A percentile compares a stretch with the other conserved stretches of the same genome.
These are phyloP conservation scores for Gomphus bonarii DNA, from an alignment of 1,284 basidiomycete genomes.

Conservation along the genomic window DNA sequence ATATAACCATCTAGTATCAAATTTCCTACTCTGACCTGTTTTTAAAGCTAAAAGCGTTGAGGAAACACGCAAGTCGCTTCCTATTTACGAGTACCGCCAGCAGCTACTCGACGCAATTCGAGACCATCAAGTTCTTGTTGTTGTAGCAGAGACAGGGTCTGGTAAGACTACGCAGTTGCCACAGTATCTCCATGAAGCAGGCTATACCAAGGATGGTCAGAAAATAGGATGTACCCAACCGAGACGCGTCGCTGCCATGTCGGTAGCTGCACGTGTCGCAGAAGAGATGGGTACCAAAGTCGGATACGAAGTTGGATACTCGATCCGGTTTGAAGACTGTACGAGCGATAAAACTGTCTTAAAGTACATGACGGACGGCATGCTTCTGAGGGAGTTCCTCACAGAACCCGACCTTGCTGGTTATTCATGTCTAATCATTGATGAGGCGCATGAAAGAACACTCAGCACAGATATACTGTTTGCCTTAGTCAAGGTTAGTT, in stretches of 20 bases:
- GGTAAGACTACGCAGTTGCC: constrained; percentile 98
- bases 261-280: constrained; percentile 95
- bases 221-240: constrained; percentile 98
- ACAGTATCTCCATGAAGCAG: constrained; percentile 96
- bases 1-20: neutral
- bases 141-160: constrained; percentile 90
- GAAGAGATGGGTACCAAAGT: constrained; percentile 97
- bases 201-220: constrained; percentile 80
- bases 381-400: constrained; percentile 93
- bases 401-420: constrained; percentile 92
- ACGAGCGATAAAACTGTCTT: constrained; percentile 96
- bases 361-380: constrained; percentile 98
- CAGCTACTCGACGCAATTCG: constrained; percentile 83
- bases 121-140: constrained; percentile 86
- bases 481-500: constrained; percentile 85
- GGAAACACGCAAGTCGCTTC: constrained; percentile 83
- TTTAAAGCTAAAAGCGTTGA: constrained; percentile 76
- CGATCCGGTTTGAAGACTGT: constrained; percentile 98
- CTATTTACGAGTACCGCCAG: constrained; percentile 82
- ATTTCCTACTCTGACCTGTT: constrained; percentile 6
- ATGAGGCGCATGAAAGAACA: constrained; percentile 94
- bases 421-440: constrained; percentile 89
- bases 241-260: constrained; percentile 98
- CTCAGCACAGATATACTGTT: constrained; percentile 95
- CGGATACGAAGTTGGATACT: constrained; percentile 96